Base-by-base conservation (phyloP, 768 basidiomycete species). In the Lactarius tabidus region DNA sequence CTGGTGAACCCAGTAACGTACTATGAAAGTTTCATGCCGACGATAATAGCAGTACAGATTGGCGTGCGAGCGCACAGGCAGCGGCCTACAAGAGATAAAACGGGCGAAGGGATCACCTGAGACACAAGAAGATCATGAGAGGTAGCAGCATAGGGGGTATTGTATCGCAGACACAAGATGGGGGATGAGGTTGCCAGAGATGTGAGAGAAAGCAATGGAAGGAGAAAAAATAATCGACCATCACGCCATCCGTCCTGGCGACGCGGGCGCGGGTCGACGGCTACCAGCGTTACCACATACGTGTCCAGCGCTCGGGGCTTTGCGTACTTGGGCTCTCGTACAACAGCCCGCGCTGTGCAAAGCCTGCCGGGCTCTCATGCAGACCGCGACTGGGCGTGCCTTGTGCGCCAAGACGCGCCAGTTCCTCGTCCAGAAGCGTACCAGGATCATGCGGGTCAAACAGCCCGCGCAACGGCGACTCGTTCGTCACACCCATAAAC, bases 361-460 rank as follows among this genome's bases (percentile, higher is more conserved):
- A 92, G 1, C 89, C 88, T 0, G 76, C 80, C 0, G 89, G 90
- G 70, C 88, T 90, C 39, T 87, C 86, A 26, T 80, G 81, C 33
- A 74, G 71, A 5, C 66, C 66, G 28, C 59, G 62, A 23, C 48
- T 36, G 31, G 65, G 65, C 20, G 65, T 62, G 38, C 38, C 60
- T 38, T 63, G 65, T 6, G 65, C 59, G 52, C 79, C 64, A 70
- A 77, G 53, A 68, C 86, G 77, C 56, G 80, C 82, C 61, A 93
- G 77, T 64, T 93, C 91, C 57, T 92, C 91, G 56, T 90, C 88
- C 28, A 92, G 77, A 51, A 90, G 70, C 36, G 82, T 77, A 36
- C 82, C 77, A 4, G 89, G 88, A 74, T 91, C 88, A 67, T 89
- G 85, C 35, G 89, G 89, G 72, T 91, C 90, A 67, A 84, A 85